phyloP scores from a whole-genome alignment of 2,329 filamentous ascomycete genomes.

The Talaromyces sp. region DNA sequence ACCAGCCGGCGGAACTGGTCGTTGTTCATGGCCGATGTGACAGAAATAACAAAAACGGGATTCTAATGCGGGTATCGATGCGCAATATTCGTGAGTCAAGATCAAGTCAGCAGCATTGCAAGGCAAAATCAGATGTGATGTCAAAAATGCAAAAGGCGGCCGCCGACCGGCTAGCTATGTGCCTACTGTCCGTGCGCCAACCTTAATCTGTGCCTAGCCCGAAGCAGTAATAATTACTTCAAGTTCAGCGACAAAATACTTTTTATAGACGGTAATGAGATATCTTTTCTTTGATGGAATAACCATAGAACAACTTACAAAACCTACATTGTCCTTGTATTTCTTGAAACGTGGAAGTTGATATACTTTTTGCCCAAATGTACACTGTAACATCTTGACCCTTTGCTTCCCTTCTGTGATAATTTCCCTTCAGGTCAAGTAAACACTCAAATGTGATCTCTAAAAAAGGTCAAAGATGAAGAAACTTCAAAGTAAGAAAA shows the following conservation, averaged over 20 bases:
- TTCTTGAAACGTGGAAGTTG: neutral
- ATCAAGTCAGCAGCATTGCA: neutral
- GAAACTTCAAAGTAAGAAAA: neutral
- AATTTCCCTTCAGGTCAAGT: neutral
- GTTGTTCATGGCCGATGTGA: constrained; percentile 70
- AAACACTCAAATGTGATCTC: neutral
- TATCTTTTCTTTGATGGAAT: no score
- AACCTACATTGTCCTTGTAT: neutral
- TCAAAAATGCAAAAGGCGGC: neutral
- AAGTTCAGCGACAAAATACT: no score
- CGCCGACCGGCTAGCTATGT: neutral
- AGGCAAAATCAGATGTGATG: neutral
- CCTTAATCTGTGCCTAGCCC: neutral
- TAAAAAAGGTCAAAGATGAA: neutral
- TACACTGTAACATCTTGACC: neutral
- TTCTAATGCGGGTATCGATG: neutral
- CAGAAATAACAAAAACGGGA: neutral
- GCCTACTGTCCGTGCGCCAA: neutral
- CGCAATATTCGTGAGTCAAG: neutral
- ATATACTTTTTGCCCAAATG: neutral
- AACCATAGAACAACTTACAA: no score
- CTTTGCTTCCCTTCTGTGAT: neutral
- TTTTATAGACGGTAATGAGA: no score
- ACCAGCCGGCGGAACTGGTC: constrained; percentile 84
- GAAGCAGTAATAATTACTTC: neutral